Percentiles rank a stretch among this genome's conserved stretches.
Evolutionary conservation across 2,329 filamentous ascomycete genomes (phyloP).

Genomic region (Xylogone sp.): DNA sequence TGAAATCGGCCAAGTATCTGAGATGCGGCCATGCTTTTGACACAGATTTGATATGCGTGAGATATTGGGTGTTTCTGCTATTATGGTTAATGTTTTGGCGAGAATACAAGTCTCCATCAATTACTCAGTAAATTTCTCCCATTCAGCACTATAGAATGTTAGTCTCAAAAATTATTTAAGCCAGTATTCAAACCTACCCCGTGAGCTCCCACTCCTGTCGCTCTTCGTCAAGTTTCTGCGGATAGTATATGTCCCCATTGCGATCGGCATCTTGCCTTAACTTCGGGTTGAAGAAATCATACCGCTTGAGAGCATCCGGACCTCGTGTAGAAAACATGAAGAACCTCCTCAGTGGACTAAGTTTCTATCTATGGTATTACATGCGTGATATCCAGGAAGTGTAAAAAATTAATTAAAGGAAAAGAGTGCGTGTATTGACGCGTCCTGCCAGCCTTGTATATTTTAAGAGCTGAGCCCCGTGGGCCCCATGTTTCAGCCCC

Average conservation of each 20-base stretch:
- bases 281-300: constrained; percentile 1
- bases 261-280: constrained; percentile 6
- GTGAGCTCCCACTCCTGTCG: constrained; percentile 7
- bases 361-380: no score
- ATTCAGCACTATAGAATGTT: no score
- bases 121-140: no score
- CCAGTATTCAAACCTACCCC: neutral
- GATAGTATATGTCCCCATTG: constrained; percentile 10
- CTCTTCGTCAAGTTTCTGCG: neutral
- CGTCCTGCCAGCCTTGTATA: no score
- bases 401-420: no score
- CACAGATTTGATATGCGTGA: neutral
- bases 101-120: no score
- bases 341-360: no score
- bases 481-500: no score
- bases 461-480: no score
- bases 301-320: neutral
- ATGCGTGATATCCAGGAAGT: no score
- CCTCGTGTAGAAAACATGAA: neutral
- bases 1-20: neutral
- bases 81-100: neutral
- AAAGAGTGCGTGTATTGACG: no score
- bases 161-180: no score
- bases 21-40: neutral
- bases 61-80: neutral